Evolutionary conservation across 164 flowering plant genomes (phyloP).

Genomic region (Chloranthus sessilifolius): DNA sequence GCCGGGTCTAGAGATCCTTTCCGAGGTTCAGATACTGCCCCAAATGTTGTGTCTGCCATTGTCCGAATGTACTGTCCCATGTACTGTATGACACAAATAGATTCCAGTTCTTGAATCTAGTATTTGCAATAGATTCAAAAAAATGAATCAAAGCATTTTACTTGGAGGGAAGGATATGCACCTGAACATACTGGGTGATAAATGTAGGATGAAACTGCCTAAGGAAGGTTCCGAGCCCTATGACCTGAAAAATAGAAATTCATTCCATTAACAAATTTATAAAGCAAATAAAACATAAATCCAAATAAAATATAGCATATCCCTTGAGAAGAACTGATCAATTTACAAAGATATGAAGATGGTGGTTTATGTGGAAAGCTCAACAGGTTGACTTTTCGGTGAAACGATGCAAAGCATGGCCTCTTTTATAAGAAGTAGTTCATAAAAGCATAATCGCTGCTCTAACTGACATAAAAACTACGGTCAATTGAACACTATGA

Average conservation of each 20-base stretch:
- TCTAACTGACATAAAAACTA: too few species aligned
- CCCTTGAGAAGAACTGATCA: too few species aligned
- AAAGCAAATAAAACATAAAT: too few species aligned
- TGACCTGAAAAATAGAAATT: constrained; percentile 13
- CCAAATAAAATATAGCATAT: too few species aligned
- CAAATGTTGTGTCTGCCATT: constrained; percentile 12
- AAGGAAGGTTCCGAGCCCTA: constrained; percentile 26
- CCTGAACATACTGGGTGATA: constrained; percentile 22
- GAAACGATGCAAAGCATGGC: too few species aligned
- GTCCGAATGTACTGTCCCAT: constrained; percentile 23
- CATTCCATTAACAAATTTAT: too few species aligned
- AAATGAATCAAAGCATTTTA: neutral
- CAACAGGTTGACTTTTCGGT: too few species aligned
- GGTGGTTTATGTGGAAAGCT: too few species aligned
- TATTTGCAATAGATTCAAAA: neutral
- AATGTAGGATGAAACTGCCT: constrained; percentile 18
- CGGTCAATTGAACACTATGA: too few species aligned
- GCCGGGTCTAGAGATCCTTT: constrained; percentile 14
- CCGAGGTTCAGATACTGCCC: constrained; percentile 10
- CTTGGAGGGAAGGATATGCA: constrained; percentile 7
- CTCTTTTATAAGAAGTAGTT: too few species aligned
- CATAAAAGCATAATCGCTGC: too few species aligned
- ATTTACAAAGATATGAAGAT: too few species aligned
- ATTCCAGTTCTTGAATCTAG: neutral
- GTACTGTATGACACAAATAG: constrained; percentile 16